phyloP scores from a whole-genome alignment of 345 rosid species.

The Melaleuca quinquenervia region DNA sequence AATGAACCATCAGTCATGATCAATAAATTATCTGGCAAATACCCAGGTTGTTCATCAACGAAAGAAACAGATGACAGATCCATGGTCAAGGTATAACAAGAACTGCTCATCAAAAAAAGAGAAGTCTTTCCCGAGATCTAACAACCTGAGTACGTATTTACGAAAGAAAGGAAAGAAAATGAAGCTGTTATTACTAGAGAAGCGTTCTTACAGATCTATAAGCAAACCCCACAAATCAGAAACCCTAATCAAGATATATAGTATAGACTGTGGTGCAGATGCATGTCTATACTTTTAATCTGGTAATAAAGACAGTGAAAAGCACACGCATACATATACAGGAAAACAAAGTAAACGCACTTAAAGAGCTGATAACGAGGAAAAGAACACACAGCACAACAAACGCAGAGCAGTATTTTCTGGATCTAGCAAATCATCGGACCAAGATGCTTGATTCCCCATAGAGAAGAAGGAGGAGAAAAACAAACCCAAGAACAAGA shows the following conservation, averaged over 20 bases:
- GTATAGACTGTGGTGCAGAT: background rate
- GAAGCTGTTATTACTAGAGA: background rate
- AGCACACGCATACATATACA: background rate
- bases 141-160: background rate
- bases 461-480: background rate
- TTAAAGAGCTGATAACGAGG: background rate
- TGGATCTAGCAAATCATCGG: conserved; percentile 7
- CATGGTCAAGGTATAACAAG: background rate
- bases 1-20: background rate
- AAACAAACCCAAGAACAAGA: background rate
- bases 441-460: conserved; percentile 34
- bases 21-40: background rate
- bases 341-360: background rate
- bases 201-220: background rate
- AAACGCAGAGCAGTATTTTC: background rate
- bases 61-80: background rate
- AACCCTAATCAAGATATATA: background rate
- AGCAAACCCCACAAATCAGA: background rate
- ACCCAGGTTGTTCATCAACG: background rate
- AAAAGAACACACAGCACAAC: background rate
- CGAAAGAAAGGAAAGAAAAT: background rate
- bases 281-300: background rate
- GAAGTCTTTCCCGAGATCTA: background rate
- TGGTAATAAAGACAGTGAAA: background rate
- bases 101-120: background rate